Percentiles rank a stretch among this genome's conserved stretches.
Evolutionary conservation across 2,329 filamentous ascomycete species (phyloP).

Genomic region (Exophiala calicioides): DNA sequence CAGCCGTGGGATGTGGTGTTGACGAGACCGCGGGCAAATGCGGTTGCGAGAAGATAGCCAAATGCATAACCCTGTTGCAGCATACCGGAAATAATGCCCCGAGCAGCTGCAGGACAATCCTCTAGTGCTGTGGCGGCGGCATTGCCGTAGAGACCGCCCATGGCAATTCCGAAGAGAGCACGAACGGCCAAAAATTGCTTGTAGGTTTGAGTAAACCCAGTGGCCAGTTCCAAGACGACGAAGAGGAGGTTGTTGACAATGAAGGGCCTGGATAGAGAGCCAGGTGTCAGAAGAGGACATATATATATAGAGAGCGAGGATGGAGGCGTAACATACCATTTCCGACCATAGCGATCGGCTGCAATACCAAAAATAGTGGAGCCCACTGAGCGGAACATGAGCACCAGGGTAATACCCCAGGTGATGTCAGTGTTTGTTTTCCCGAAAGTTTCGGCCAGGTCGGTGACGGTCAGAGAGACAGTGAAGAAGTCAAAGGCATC

Average conservation of each 20-base stretch:
- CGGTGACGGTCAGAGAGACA: slow-evolving; percentile 57
- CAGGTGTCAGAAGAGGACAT: slow-evolving; percentile 9
- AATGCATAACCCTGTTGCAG: slow-evolving; percentile 65
- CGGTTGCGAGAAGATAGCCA: slow-evolving; percentile 63
- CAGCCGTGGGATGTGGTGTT: slow-evolving; percentile 77
- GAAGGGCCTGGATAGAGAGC: slow-evolving; percentile 48
- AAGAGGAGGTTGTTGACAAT: slow-evolving; percentile 63
- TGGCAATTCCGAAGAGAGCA: slow-evolving; percentile 64
- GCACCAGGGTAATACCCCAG: slow-evolving; percentile 58
- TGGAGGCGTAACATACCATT: slow-evolving; percentile 43
- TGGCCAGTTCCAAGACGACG: slow-evolving; percentile 61
- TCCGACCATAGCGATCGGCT: slow-evolving; percentile 57
- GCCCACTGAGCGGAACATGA: slow-evolving; percentile 64
- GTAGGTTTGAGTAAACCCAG: slow-evolving; percentile 61
- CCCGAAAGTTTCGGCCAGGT: slow-evolving; percentile 56
- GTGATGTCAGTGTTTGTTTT: slow-evolving; percentile 60
- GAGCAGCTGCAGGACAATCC: slow-evolving; percentile 60
- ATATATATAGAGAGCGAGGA: too few species aligned
- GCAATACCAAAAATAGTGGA: slow-evolving; percentile 58
- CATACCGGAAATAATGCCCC: slow-evolving; percentile 63
- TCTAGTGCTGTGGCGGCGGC: slow-evolving; percentile 63
- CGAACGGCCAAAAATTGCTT: slow-evolving; percentile 60
- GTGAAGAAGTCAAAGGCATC: slow-evolving; percentile 65
- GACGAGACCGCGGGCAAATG: slow-evolving; percentile 52
- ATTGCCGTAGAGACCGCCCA: slow-evolving; percentile 61